Evolutionary conservation across 2,329 filamentous ascomycete genomes (phyloP), one percentile per base, ranked within the genome.

Genomic region (Colletotrichum tabaci): DNA sequence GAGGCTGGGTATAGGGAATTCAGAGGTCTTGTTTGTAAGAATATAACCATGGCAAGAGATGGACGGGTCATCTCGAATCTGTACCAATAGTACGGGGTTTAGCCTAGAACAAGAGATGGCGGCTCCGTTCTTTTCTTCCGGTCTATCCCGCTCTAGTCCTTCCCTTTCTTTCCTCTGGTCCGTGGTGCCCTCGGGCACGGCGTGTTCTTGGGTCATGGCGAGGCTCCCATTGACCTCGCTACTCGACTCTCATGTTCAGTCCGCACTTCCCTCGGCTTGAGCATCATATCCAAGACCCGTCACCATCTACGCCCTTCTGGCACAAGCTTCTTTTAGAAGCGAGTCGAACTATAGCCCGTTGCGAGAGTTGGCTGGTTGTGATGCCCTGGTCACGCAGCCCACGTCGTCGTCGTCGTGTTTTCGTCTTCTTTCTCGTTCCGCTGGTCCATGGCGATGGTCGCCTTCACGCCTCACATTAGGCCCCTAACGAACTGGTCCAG

Each of bases 401-500:
- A 57, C 55, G 38, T 42, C 35, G 18, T 57, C 38, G 18, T 40
- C 47, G 52, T 60, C 9, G 18, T 38, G 18, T 44, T 46, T 16
- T 65, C 38, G 9, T 12, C 26, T n/a, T 52, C 23, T 46, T 16
- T 65, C 47, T 10, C 16, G 23, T n/a, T 52, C 23, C 6, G 49
- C 23, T 46, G 2, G 49, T 44, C 35, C 21, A 26, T 40, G 35
- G 60, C 60, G 10, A 62, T 21, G 35, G 55, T 7, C 47, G 7
- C n/a, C 49, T 16, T 56, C 47, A 3, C 35, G 44, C 18, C 58
- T 88, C 83, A 90, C 83, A 90, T 86, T 72, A 92, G 81, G 0
- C 90, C 88, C 74, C 91, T 88, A 62, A 96, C 89, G 77, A 96
- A 96, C 74, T 94, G 91, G 76, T 96, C 93, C 67, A 97, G 80